Evolutionary conservation across 148 eudicot genomes (phyloP).

Genomic region (Arctostaphylos glauca): DNA sequence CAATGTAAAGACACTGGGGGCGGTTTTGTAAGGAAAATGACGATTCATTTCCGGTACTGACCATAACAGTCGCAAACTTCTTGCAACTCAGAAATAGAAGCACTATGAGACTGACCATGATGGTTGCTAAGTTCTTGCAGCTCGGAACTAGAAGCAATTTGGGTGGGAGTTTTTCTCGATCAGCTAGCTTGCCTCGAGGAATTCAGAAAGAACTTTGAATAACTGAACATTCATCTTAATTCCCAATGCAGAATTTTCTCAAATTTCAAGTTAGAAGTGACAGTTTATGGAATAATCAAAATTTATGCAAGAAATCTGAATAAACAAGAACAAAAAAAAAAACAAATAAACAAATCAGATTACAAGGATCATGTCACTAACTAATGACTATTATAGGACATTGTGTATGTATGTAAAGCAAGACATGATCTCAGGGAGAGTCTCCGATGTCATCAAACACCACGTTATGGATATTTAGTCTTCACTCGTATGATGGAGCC

Average conservation of each 20-base stretch:
- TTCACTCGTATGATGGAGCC: constrained; percentile 70
- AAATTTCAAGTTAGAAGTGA: no score
- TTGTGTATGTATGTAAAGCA: neutral
- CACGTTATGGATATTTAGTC: neutral
- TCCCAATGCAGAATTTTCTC: neutral
- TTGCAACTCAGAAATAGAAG: neutral
- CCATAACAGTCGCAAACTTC: neutral
- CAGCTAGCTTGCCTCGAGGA: neutral
- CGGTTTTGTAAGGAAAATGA: neutral
- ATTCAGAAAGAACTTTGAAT: neutral
- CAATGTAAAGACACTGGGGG: neutral
- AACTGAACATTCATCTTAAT: neutral
- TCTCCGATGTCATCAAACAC: neutral
- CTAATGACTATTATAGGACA: constrained; percentile 1
- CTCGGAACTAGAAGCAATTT: neutral
- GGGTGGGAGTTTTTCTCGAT: neutral
- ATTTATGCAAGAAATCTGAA: no score
- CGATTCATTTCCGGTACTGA: neutral
- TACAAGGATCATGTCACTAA: neutral
- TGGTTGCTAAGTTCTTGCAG: neutral
- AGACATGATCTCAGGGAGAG: neutral
- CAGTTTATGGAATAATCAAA: no score
- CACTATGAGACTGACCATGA: neutral
- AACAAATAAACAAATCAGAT: neutral
- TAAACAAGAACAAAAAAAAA: neutral